A percentile compares a stretch with the other conserved stretches of the same genome.
These are phyloP conservation scores for Quercus tomentella DNA, from an alignment of 331 rosid genomes.

Conservation along the genomic window DNA sequence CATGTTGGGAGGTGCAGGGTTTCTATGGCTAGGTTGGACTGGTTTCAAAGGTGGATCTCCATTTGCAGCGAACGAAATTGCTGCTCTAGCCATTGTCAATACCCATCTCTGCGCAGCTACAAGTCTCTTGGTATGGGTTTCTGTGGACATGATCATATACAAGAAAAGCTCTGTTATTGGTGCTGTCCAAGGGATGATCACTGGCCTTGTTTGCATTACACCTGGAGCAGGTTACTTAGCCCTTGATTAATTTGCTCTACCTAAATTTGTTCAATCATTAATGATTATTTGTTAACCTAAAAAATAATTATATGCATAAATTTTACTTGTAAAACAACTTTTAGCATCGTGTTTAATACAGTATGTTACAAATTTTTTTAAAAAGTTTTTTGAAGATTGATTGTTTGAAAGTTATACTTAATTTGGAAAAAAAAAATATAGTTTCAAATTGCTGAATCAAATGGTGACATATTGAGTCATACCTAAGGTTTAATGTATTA, in stretches of 20 bases:
- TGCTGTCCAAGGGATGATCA: conserved; percentile 77
- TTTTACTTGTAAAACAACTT: no score
- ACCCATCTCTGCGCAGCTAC: conserved; percentile 75
- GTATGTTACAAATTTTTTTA: no score
- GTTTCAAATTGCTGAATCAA: no score
- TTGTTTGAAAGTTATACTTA: no score
- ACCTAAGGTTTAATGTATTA: no score
- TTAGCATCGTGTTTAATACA: no score
- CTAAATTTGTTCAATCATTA: not conserved
- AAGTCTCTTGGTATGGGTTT: conserved; percentile 69
- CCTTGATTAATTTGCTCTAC: not conserved
- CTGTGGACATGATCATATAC: conserved; percentile 57
- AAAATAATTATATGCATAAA: no score
- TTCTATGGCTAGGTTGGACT: conserved; percentile 78
- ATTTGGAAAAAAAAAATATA: no score
- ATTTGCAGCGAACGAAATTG: conserved; percentile 35
- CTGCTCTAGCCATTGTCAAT: conserved; percentile 59
- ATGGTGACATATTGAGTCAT: no score
- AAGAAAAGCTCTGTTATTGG: conserved; percentile 64
- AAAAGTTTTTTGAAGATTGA: no score
- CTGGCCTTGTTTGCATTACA: conserved; percentile 81
- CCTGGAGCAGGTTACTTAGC: conserved; percentile 62
- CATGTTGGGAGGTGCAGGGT: conserved; percentile 75
- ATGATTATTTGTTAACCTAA: no score
- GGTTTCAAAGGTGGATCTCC: conserved; percentile 85